phyloP scores from a whole-genome alignment of 1,139 yeast species.

The Blastobotrys buckinghamii region DNA sequence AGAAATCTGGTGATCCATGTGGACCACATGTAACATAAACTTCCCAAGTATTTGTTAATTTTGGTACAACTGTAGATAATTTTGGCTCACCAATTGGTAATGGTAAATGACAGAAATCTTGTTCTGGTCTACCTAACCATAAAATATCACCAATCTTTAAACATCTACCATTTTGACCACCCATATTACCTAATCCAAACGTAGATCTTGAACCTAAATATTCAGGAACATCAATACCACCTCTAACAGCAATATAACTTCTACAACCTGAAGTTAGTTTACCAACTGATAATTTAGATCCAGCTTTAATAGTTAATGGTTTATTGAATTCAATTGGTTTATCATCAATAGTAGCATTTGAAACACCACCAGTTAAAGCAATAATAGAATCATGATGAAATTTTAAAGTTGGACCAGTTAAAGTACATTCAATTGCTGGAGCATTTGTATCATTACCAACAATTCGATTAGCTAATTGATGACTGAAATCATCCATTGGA shows the following conservation, averaged over 20 bases:
- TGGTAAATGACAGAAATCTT: slow-evolving; percentile 64
- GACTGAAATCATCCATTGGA: slow-evolving; percentile 92
- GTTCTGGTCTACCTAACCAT: slow-evolving; percentile 72
- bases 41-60: slow-evolving; percentile 55
- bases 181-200: slow-evolving; percentile 88
- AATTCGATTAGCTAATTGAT: slow-evolving; percentile 79
- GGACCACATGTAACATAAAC: slow-evolving; percentile 97
- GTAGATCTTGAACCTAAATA: slow-evolving; percentile 96
- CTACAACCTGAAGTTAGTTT: slow-evolving; percentile 79
- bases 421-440: slow-evolving; percentile 86
- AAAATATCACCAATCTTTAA: slow-evolving; percentile 88
- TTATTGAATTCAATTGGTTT: slow-evolving; percentile 54
- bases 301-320: slow-evolving; percentile 64
- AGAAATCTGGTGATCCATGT: slow-evolving; percentile 95
- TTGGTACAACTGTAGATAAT: slow-evolving; percentile 56
- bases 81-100: slow-evolving; percentile 55
- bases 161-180: slow-evolving; percentile 91
- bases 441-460: slow-evolving; percentile 80
- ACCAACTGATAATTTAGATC: slow-evolving; percentile 76
- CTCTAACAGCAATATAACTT: slow-evolving; percentile 82
- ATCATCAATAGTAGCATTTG: slow-evolving; percentile 62
- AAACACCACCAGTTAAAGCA: slow-evolving; percentile 82
- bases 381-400: slow-evolving; percentile 77
- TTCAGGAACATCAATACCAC: slow-evolving; percentile 91
- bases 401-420: slow-evolving; percentile 75